Percentiles rank a stretch among this genome's conserved stretches.
Conservation (phyloP, 2,329 filamentous ascomycete species). For the Fusarium continuum region DNA sequence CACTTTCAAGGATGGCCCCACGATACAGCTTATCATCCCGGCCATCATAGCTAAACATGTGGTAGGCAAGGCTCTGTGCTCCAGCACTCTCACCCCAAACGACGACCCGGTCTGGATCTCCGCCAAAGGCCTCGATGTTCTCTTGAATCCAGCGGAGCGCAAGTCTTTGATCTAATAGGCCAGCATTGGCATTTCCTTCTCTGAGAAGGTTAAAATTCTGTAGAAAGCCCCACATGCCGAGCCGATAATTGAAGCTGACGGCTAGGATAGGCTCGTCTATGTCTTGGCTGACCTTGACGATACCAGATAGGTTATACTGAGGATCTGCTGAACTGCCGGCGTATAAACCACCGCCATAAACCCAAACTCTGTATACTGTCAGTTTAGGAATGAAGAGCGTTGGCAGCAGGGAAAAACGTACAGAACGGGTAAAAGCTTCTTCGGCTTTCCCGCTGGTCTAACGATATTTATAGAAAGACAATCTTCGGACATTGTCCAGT, state of each 20-base stretch:
- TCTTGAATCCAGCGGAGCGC: slow-evolving; percentile 62
- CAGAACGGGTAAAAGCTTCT: slow-evolving; percentile 51
- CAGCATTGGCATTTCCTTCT: slow-evolving; percentile 58
- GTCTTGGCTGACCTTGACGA: slow-evolving; percentile 60
- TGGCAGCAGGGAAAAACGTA: background rate
- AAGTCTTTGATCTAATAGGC: slow-evolving; percentile 59
- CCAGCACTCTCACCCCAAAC: slow-evolving; percentile 60
- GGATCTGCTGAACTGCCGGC: slow-evolving; percentile 61
- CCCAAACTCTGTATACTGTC: slow-evolving; percentile 55
- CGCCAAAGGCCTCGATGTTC: slow-evolving; percentile 62
- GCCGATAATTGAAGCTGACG: slow-evolving; percentile 63
- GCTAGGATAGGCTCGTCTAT: slow-evolving; percentile 63
- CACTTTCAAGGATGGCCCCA: slow-evolving; percentile 63
- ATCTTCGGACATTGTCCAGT: slow-evolving; percentile 58
- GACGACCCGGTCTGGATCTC: slow-evolving; percentile 56
- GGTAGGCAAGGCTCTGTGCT: slow-evolving; percentile 54
- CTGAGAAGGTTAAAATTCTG: slow-evolving; percentile 55
- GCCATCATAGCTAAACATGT: slow-evolving; percentile 65
- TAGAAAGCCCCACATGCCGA: slow-evolving; percentile 64
- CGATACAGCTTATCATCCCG: slow-evolving; percentile 64
- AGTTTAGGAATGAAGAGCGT: background rate
- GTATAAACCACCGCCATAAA: slow-evolving; percentile 65
- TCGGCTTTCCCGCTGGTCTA: slow-evolving; percentile 48
- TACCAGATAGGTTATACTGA: slow-evolving; percentile 49
- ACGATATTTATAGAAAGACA: slow-evolving; percentile 57